These are phyloP conservation scores for Kodamaea nitidulidarum DNA, from an alignment of 805 yeast genomes.

Conservation along the genomic window DNA sequence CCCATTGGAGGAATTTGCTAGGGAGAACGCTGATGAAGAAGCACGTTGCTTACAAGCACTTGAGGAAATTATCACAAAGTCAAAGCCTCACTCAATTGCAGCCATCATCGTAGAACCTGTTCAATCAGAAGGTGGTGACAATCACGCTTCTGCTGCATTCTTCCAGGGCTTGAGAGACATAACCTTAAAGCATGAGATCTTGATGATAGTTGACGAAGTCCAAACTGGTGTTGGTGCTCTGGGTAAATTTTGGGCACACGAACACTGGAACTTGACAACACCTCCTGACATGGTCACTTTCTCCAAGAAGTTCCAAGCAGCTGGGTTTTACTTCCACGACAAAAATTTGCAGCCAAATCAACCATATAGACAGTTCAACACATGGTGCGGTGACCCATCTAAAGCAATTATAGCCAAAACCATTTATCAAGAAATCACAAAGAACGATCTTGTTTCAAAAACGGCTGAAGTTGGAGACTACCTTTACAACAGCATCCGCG, in stretches of 20 bases:
- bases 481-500: constrained; percentile 41
- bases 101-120: constrained; percentile 57
- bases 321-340: constrained; percentile 65
- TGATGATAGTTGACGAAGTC: constrained; percentile 67
- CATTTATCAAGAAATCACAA: constrained; percentile 51
- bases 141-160: constrained; percentile 59
- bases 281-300: constrained; percentile 69
- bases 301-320: constrained; percentile 70
- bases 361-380: constrained; percentile 69
- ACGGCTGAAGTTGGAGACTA: constrained; percentile 54
- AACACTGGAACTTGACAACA: constrained; percentile 57
- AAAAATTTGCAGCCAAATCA: constrained; percentile 54
- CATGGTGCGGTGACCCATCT: constrained; percentile 78
- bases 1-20: constrained; percentile 32
- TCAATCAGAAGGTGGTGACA: constrained; percentile 76
- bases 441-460: constrained; percentile 45
- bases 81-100: constrained; percentile 44
- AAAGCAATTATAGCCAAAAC: constrained; percentile 61
- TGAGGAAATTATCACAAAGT: constrained; percentile 33
- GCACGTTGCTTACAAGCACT: constrained; percentile 42
- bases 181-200: constrained; percentile 52
- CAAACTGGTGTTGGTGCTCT: constrained; percentile 75
- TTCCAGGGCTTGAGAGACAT: constrained; percentile 61
- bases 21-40: constrained; percentile 47
- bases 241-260: constrained; percentile 72